A percentile compares a stretch with the other conserved stretches of the same genome.
phyloP scores from a whole-genome alignment of 2,329 filamentous ascomycete species.

The Allantophomopsis cytisporea region DNA sequence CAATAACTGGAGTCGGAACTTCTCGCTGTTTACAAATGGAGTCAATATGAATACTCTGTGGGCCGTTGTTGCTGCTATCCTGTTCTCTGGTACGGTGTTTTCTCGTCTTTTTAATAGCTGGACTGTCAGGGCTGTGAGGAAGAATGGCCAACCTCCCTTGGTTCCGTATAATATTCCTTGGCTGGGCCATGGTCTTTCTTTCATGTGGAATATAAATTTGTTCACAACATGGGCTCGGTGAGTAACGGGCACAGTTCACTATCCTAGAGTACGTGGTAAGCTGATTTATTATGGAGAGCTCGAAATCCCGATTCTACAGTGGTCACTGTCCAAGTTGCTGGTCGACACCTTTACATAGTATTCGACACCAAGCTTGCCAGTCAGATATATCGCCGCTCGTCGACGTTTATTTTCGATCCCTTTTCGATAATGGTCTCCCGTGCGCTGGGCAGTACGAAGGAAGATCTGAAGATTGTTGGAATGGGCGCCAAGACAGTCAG shows the following conservation, averaged over 20 bases:
- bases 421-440: constrained; percentile 5
- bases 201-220: constrained; percentile 7
- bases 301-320: too few species aligned
- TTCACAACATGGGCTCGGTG: constrained; percentile 6
- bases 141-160: constrained; percentile 4
- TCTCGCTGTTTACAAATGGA: too few species aligned
- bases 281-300: too few species aligned
- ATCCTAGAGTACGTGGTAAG: too few species aligned
- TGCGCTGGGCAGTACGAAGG: constrained; percentile 7
- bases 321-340: constrained; percentile 5
- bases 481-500: constrained; percentile 5
- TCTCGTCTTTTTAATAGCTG: too few species aligned
- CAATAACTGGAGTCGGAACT: too few species aligned
- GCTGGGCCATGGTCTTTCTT: constrained; percentile 6
- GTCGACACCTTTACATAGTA: constrained; percentile 9
- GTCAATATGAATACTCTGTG: too few species aligned
- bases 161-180: constrained; percentile 5
- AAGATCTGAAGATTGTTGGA: constrained; percentile 7
- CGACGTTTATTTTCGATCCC: constrained; percentile 9
- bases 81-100: too few species aligned
- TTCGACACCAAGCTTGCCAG: constrained; percentile 10
- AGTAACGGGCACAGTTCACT: not conserved
- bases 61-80: too few species aligned
- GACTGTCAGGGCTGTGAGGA: too few species aligned
- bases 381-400: constrained; percentile 9